These are phyloP conservation scores for Leishmania mexicana DNA, from an alignment of 208 protist species.

Conservation along the genomic window DNA sequence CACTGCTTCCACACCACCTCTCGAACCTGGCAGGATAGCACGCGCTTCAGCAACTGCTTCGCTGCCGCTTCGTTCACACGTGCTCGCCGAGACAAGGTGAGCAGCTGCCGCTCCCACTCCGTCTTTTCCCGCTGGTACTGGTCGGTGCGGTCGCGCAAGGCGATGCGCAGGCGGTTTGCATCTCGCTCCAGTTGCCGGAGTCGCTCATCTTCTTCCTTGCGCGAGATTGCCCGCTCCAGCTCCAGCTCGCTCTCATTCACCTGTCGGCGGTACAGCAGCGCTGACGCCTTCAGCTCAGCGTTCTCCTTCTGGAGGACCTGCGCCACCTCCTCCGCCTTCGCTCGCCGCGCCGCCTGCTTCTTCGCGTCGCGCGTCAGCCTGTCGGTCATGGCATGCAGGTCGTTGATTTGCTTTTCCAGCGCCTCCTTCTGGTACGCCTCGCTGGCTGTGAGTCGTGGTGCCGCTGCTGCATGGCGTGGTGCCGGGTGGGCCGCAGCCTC, in stretches of 20 bases:
- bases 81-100: slow-evolving; percentile 5
- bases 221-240: slow-evolving; percentile 40
- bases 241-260: slow-evolving; percentile 68
- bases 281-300: slow-evolving; percentile 36
- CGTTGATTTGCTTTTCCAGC: slow-evolving; percentile 43
- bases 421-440: slow-evolving; percentile 42
- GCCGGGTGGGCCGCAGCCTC: background rate
- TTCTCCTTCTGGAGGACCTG: slow-evolving; percentile 38
- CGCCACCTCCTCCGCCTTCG: slow-evolving; percentile 28
- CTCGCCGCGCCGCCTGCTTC: slow-evolving; percentile 19
- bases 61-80: slow-evolving; percentile 35
- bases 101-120: slow-evolving; percentile 21
- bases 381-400: slow-evolving; percentile 34
- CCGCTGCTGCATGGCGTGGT: background rate
- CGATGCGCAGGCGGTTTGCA: slow-evolving; percentile 36
- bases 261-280: slow-evolving; percentile 57
- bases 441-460: slow-evolving; percentile 16
- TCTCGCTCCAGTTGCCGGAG: slow-evolving; percentile 51
- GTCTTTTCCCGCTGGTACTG: slow-evolving; percentile 23
- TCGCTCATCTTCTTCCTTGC: slow-evolving; percentile 42
- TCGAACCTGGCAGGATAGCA: slow-evolving; percentile 30
- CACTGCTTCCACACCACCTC: slow-evolving; percentile 25
- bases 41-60: slow-evolving; percentile 31
- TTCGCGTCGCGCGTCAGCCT: slow-evolving; percentile 26
- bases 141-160: slow-evolving; percentile 43